Evolutionary conservation across 1,139 yeast genomes (phyloP).

Genomic region (Debaryomycetaceae sp.): DNA sequence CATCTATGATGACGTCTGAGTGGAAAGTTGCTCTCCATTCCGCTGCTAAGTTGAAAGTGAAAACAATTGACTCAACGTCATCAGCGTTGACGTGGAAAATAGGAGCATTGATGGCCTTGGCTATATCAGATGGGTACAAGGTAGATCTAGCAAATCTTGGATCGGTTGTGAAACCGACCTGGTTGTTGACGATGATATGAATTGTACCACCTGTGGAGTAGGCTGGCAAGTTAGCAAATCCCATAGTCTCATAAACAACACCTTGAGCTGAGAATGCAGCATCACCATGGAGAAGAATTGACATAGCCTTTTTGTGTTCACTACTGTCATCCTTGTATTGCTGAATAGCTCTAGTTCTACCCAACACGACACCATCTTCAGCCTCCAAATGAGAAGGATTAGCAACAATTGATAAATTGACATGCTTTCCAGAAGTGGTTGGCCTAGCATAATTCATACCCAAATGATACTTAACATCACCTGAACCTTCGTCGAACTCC

Average conservation of each 20-base stretch:
- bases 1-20: constrained; percentile 92
- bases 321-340: constrained; percentile 87
- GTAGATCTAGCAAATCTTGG: constrained; percentile 98
- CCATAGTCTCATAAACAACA: constrained; percentile 97
- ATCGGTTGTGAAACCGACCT: constrained; percentile 98
- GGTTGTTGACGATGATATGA: constrained; percentile 94
- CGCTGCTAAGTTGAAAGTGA: constrained; percentile 93
- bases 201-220: constrained; percentile 98
- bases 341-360: constrained; percentile 95
- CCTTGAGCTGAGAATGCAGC: constrained; percentile 99
- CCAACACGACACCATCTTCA: constrained; percentile 97
- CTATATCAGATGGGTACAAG: constrained; percentile 96
- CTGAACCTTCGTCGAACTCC: constrained; percentile 87
- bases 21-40: constrained; percentile 98
- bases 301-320: constrained; percentile 80
- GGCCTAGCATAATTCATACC: constrained; percentile 99
- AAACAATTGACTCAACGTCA: constrained; percentile 91
- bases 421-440: constrained; percentile 96
- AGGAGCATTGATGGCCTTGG: constrained; percentile 95
- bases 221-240: constrained; percentile 87
- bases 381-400: constrained; percentile 99
- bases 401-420: constrained; percentile 92
- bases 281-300: constrained; percentile 94
- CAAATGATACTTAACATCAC: constrained; percentile 98
- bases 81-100: constrained; percentile 99